Evolutionary conservation across 352 stramenopile genomes (phyloP).

Genomic region (Phytophthora sp.): DNA sequence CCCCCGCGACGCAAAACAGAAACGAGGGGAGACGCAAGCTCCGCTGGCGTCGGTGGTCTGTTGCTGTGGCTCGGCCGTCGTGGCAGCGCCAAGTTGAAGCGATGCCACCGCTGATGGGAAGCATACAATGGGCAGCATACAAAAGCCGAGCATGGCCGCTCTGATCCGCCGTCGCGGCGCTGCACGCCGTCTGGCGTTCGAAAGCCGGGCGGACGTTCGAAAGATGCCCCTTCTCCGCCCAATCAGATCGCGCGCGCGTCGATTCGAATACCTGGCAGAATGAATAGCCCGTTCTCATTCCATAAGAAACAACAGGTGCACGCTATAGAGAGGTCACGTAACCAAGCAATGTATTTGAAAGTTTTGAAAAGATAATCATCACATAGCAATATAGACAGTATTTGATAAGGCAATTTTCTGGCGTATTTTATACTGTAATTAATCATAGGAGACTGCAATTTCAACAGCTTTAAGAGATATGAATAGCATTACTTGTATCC

Average conservation of each 20-base stretch:
- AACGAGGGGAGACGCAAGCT: neutral
- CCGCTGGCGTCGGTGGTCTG: neutral
- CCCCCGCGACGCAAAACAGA: too few species aligned
- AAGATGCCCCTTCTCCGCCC: constrained; percentile 15
- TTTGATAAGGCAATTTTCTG: too few species aligned
- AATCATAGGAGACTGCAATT: neutral
- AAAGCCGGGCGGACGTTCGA: constrained; percentile 12
- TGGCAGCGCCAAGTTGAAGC: neutral
- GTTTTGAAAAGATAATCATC: too few species aligned
- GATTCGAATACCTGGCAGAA: constrained; percentile 17
- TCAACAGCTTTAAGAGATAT: neutral
- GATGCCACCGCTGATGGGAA: too few species aligned
- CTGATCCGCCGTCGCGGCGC: constrained; percentile 17
- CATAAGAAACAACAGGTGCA: too few species aligned
- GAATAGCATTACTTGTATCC: too few species aligned
- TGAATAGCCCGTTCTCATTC: too few species aligned
- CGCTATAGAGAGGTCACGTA: too few species aligned
- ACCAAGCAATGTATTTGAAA: too few species aligned
- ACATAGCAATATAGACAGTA: too few species aligned
- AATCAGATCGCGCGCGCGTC: constrained; percentile 16
- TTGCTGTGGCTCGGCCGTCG: neutral
- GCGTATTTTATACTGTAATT: too few species aligned
- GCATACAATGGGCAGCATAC: too few species aligned
- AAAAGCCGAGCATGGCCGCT: constrained; percentile 14
- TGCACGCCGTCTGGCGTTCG: constrained; percentile 5